These are phyloP conservation scores for Ceratocystis ficicola DNA, from an alignment of 2,329 filamentous ascomycete genomes.

Conservation along the genomic window DNA sequence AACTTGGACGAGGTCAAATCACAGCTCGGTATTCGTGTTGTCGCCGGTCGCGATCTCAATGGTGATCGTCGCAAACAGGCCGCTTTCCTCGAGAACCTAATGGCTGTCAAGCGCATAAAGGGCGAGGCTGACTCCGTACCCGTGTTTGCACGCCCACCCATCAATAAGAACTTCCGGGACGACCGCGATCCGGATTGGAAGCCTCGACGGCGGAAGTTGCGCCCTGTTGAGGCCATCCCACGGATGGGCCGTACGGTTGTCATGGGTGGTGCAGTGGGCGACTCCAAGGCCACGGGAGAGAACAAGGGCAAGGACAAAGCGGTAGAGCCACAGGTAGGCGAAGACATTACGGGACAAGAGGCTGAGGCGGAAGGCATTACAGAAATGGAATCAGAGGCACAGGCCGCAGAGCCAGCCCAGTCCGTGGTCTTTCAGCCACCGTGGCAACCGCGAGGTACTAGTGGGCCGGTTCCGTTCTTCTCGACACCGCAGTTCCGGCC, in stretches of 20 bases:
- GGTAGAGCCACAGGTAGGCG: not conserved
- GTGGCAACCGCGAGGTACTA: conserved; percentile 21
- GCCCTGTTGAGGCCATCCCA: conserved; percentile 3
- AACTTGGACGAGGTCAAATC: conserved; percentile 29
- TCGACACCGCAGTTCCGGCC: conserved; percentile 20
- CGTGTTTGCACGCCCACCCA: conserved; percentile 39
- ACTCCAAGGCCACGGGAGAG: not conserved
- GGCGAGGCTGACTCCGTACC: conserved; percentile 56
- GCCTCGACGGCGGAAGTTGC: conserved; percentile 21
- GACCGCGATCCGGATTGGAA: conserved; percentile 32
- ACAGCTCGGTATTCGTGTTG: conserved; percentile 36
- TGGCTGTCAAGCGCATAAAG: conserved; percentile 49
- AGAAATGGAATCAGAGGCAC: not conserved
- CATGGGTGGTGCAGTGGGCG: not conserved
- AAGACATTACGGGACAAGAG: not conserved
- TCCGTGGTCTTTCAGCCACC: conserved; percentile 29
- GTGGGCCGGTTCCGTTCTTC: conserved; percentile 17
- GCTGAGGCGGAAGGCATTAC: no score
- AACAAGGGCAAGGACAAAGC: not conserved
- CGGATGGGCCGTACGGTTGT: not conserved
- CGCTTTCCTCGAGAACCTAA: conserved; percentile 53
- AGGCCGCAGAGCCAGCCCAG: conserved; percentile 22
- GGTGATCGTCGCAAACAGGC: conserved; percentile 39
- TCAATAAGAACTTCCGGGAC: conserved; percentile 34
- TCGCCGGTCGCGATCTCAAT: conserved; percentile 35